Base-by-base conservation (phyloP, 2,329 filamentous ascomycete species). In the Colletotrichum navitas region DNA sequence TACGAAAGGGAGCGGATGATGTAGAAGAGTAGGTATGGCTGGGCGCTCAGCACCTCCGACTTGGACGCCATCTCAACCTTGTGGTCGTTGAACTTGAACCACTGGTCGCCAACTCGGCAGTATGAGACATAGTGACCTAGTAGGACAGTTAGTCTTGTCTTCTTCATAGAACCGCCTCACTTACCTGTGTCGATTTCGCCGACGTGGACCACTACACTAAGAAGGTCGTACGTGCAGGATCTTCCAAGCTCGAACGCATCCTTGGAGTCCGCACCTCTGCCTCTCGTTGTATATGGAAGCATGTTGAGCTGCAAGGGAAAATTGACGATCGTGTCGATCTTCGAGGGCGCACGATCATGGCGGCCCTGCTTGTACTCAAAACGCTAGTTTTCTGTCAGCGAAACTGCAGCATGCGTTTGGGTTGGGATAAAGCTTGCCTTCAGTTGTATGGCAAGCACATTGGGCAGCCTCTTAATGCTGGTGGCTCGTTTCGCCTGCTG, bases 21-120 rank as follows among this genome's bases (percentile, higher is more conserved):
- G 76, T 98, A 98, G 80, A 98, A 97, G 64, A 98, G 84, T 68
- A 98, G 85, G 80, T 98, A 98, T 0, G 95, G 94, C 80, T 97
- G 92, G 18, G 94, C 93, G 39, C 88, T 89, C 52, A 98, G 86
- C 3, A 98, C 95, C 71, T 98, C 94, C 6, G 92, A 93, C 78
- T 96, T 92, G 58, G 90, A 90, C 2, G 94, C 95, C 67, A 95
- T 79, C 73, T 95, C 93, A 32, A 98, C 95, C 79, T 94, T 94
- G 80, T 96, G 95, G 79, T 98, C 95, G 78, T 98, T 97, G 82
- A 98, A 98, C 66, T 93, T 90, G 80, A 97, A 97, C 95, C 95
- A 98, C 88, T 97, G 75, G 2, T 34, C 49, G 11, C 45, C 54
- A 59, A 76, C 72, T 76, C 83, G 82, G 39, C 39, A 39, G 41